These are phyloP conservation scores for Acanthamoeba comandoni DNA, from an alignment of 208 protist species.

Conservation along the genomic window DNA sequence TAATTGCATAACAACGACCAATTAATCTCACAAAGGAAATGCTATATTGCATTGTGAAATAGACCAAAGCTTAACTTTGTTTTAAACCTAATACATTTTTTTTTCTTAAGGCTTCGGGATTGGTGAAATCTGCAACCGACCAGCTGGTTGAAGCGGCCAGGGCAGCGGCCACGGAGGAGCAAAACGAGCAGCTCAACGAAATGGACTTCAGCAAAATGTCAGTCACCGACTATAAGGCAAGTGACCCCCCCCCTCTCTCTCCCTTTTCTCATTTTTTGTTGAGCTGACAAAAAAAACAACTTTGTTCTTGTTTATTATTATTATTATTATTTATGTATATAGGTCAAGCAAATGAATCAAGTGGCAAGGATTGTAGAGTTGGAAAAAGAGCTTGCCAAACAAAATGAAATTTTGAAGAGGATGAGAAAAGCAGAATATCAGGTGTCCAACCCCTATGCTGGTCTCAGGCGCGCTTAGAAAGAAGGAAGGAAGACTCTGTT, in stretches of 20 bases:
- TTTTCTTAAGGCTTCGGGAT: conserved; percentile 37
- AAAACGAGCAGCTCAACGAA: not conserved
- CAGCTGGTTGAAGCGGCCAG: conserved; percentile 38
- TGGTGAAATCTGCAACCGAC: conserved; percentile 52
- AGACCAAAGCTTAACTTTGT: not conserved
- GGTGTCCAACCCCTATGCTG: conserved; percentile 30
- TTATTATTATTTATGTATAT: not conserved
- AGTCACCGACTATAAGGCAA: not conserved
- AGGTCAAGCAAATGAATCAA: conserved; percentile 59
- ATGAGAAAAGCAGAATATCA: conserved; percentile 36
- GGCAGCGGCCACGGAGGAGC: not conserved
- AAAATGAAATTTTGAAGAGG: conserved; percentile 8
- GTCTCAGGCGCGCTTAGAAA: too few species aligned
- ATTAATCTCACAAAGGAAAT: not conserved
- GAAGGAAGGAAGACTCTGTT: too few species aligned
- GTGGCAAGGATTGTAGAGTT: conserved; percentile 64
- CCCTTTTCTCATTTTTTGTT: not conserved
- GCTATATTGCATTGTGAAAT: not conserved
- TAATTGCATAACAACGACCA: not conserved
- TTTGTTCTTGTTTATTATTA: not conserved
- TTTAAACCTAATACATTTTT: too few species aligned
- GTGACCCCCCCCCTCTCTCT: not conserved
- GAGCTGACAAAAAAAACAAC: not conserved
- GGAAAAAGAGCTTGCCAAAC: conserved; percentile 46
- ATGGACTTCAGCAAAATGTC: conserved; percentile 59